Percentiles rank a stretch among this genome's conserved stretches.
Conservation (phyloP, 306 rosid genomes). For the Medicago arabica region DNA sequence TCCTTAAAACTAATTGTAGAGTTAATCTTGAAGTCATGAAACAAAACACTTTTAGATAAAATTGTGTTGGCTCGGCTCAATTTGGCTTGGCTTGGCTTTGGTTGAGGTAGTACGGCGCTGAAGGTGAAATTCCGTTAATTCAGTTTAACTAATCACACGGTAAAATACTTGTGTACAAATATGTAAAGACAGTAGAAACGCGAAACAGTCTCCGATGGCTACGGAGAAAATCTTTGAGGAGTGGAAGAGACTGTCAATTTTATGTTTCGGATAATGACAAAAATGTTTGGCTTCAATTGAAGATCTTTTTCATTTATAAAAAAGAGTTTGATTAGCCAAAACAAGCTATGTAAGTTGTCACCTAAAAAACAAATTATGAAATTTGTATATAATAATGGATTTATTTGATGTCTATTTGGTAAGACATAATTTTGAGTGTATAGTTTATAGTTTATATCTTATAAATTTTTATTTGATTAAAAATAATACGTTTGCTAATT, state of each 20-base stretch:
- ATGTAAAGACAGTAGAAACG: too few species aligned
- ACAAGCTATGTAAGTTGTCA: too few species aligned
- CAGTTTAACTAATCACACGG: not conserved
- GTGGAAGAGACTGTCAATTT: conserved; percentile 23
- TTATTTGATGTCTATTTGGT: too few species aligned
- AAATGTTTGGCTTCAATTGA: not conserved
- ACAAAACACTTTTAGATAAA: not conserved
- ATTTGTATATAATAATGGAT: too few species aligned
- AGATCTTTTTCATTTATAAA: not conserved
- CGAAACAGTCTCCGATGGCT: not conserved
- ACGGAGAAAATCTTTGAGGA: not conserved
- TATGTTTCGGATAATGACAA: not conserved
- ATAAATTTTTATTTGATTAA: too few species aligned
- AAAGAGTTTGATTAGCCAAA: not conserved
- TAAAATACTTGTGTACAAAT: not conserved
- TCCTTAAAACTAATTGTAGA: too few species aligned
- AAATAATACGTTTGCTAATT: too few species aligned
- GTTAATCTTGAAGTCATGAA: too few species aligned
- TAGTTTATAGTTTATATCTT: too few species aligned
- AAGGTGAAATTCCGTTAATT: too few species aligned
- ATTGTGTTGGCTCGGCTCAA: not conserved
- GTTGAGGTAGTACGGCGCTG: not conserved
- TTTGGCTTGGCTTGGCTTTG: not conserved
- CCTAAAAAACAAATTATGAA: too few species aligned
- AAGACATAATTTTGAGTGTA: too few species aligned